Base-by-base conservation (phyloP, 257 asterid species). In the Lavandula angustifolia region DNA sequence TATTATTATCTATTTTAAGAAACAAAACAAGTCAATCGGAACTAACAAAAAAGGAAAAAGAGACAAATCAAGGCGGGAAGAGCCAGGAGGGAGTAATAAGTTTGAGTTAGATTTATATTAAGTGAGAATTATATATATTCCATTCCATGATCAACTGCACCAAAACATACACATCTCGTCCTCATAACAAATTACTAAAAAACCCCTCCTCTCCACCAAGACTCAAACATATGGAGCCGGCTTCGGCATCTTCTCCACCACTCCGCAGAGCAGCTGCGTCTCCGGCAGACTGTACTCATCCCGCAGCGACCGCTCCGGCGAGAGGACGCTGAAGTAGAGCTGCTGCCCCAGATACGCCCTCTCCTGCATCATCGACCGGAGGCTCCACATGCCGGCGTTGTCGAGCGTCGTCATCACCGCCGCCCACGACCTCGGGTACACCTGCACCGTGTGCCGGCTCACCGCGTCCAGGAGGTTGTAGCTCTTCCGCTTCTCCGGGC, bases 391-490 rank as follows among this genome's bases (percentile, higher is more conserved):
- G 3, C 89, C 89, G 0, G 86, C 86, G 29, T 83, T 83, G 80
- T 83, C 89, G 12, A 80, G 59, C 0, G 86, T 80, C n/a, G 80
- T 74, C 82, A 83, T 66, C 38, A 80, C 73, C 0, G 83, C 83
- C 0, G 86, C 84, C 89, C 89, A 83, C 12, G 89, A 76, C 33
- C 71, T 75, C 1, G 89, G 89, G 77, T 83, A 83, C 42, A 83
- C 89, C 22, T 83, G 89, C 6, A 83, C 68, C 3, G 81, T 83
- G 80, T 80, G 71, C 75, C 88, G 75, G 79, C 88, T 83, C 62
- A 74, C 69, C 0, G 79, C 83, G 6, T 81, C 86, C 70, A 81
- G 6, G 22, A 81, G 44, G 64, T 81, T 81, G 76, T 68, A 83
- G 67, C 61, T 75, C 82, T 73, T 80, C 60, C 88, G 75, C 84